These are phyloP conservation scores for Podaxis carcinomalis DNA, from an alignment of 768 basidiomycete species.

Conservation along the genomic window DNA sequence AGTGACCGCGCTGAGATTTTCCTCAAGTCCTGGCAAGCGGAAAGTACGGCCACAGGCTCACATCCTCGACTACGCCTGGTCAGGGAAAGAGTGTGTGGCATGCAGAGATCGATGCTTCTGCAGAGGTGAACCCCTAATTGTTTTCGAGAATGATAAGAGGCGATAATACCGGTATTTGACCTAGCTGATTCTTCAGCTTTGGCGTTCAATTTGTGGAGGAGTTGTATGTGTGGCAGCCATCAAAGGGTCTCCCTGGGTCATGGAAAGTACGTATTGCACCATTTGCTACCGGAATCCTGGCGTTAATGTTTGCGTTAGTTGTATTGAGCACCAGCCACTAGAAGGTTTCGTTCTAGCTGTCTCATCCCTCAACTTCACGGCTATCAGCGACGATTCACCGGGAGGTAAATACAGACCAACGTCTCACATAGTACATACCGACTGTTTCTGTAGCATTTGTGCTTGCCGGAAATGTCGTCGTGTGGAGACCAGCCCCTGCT, in stretches of 20 bases:
- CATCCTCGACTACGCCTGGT: slow-evolving; percentile 96
- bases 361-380: slow-evolving; percentile 98
- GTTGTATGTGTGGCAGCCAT: slow-evolving; percentile 85
- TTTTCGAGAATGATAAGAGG: neutral
- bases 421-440: slow-evolving; percentile 2
- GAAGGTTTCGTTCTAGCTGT: slow-evolving; percentile 98
- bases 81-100: slow-evolving; percentile 99
- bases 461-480: slow-evolving; percentile 87
- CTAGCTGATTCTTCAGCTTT: slow-evolving; percentile 89
- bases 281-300: neutral
- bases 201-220: slow-evolving; percentile 97
- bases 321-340: slow-evolving; percentile 90
- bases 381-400: slow-evolving; percentile 93
- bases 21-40: slow-evolving; percentile 93
- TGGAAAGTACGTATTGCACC: slow-evolving; percentile 80
- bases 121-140: slow-evolving; percentile 61
- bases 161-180: neutral
- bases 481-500: slow-evolving; percentile 97
- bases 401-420: slow-evolving; percentile 39
- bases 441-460: slow-evolving; percentile 59
- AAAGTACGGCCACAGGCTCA: slow-evolving; percentile 91
- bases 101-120: slow-evolving; percentile 99
- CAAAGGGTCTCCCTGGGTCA: slow-evolving; percentile 72
- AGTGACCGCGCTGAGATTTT: slow-evolving; percentile 96
- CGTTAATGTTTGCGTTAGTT: slow-evolving; percentile 41